Evolutionary conservation across 202 grass and related monocot species (phyloP).

Genomic region (Schoenoplectus tabernaemontani): DNA sequence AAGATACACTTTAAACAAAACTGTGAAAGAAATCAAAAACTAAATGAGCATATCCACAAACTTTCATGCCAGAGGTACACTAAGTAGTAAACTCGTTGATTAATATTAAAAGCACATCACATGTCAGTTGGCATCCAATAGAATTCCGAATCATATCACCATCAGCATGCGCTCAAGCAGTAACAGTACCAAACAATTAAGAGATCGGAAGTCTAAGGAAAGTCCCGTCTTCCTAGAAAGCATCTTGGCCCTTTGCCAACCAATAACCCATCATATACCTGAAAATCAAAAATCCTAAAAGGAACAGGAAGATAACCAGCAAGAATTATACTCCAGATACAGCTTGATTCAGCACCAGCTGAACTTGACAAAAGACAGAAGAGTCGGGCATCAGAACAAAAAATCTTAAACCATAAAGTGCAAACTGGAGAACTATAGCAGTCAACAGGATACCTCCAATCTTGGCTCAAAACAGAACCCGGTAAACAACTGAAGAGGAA

Average conservation of each 20-base stretch:
- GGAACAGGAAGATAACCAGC: not conserved
- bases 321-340: not conserved
- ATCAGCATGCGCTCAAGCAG: not conserved
- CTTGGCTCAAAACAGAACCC: slow-evolving; percentile 86
- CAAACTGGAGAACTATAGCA: slow-evolving; percentile 19
- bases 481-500: slow-evolving; percentile 81
- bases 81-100: not conserved
- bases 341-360: not conserved
- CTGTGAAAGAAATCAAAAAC: not conserved
- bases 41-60: not conserved
- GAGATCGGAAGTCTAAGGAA: not conserved
- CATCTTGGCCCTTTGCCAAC: not conserved
- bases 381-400: not conserved
- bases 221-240: not conserved
- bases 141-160: not conserved
- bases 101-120: not conserved
- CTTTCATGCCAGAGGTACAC: not conserved
- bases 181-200: not conserved
- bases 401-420: not conserved
- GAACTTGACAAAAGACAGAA: not conserved
- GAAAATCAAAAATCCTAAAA: not conserved
- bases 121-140: not conserved
- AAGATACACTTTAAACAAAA: not conserved
- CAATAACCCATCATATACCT: not conserved
- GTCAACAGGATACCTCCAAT: slow-evolving; percentile 51